Evolutionary conservation across 2,329 filamentous ascomycete genomes (phyloP).

Genomic region (Botrytis fragariae): DNA sequence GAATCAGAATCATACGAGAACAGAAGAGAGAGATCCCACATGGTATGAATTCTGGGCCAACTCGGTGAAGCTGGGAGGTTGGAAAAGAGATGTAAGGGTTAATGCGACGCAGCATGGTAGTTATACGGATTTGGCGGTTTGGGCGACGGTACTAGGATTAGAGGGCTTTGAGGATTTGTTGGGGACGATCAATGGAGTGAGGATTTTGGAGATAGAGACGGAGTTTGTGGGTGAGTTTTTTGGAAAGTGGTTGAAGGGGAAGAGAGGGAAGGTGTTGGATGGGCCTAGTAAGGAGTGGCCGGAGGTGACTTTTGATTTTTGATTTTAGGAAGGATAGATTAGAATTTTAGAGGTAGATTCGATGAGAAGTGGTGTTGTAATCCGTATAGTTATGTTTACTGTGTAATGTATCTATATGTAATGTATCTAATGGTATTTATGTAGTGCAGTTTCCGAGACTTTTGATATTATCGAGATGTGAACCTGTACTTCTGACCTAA

Average conservation of each 20-base stretch:
- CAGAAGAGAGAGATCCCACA: conserved; percentile 24
- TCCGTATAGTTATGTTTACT: background rate
- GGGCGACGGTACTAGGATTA: background rate
- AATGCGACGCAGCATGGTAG: conserved; percentile 36
- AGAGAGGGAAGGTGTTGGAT: conserved; percentile 21
- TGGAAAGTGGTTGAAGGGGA: conserved; percentile 27
- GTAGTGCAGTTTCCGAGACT: background rate
- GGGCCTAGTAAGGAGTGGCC: conserved; percentile 26
- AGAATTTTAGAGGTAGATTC: background rate
- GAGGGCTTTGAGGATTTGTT: conserved; percentile 12
- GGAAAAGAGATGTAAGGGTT: conserved; percentile 38
- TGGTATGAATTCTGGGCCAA: conserved; percentile 36
- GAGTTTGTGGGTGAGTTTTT: conserved; percentile 31
- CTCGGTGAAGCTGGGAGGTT: conserved; percentile 26
- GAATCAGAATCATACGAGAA: conserved; percentile 32
- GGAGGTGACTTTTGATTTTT: conserved; percentile 26
- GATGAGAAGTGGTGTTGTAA: background rate
- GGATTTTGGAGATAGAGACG: conserved; percentile 29
- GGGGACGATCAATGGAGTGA: conserved; percentile 29
- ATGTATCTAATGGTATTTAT: background rate
- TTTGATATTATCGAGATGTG: background rate
- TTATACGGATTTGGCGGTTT: conserved; percentile 35
- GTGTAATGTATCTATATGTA: background rate
- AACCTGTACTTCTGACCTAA: background rate
- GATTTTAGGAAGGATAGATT: background rate